Percentiles rank a stretch among this genome's conserved stretches.
Evolutionary conservation across 805 yeast species (phyloP).

Genomic region (Saccharomycopsis fibuligera): DNA sequence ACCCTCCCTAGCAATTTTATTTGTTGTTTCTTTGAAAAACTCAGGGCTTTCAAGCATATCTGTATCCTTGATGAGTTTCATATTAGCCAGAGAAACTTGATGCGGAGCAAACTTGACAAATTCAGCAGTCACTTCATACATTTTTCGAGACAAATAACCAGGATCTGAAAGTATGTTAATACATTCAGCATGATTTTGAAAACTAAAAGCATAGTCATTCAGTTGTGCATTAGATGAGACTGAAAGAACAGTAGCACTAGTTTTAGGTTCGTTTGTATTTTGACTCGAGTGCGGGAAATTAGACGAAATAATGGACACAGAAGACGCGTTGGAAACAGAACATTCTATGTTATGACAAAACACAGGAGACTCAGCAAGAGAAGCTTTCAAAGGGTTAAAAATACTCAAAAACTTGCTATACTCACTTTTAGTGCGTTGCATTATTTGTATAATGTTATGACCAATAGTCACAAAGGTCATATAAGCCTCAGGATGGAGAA

Average conservation of each 20-base stretch:
- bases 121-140: slow-evolving; percentile 2
- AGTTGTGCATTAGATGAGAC: background rate
- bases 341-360: too few species aligned
- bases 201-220: background rate
- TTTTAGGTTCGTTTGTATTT: too few species aligned
- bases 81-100: too few species aligned
- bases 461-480: background rate
- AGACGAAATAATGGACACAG: too few species aligned
- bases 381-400: background rate
- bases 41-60: too few species aligned
- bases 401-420: background rate
- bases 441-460: background rate
- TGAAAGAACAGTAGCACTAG: background rate
- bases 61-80: too few species aligned
- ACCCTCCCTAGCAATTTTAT: background rate
- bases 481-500: background rate
- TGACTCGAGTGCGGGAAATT: too few species aligned
- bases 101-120: too few species aligned
- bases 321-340: slow-evolving; percentile 1
- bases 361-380: background rate
- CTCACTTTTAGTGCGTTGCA: slow-evolving; percentile 7
- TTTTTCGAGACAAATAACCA: slow-evolving; percentile 1
- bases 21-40: background rate
- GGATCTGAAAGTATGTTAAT: background rate
- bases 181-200: too few species aligned